Conservation (phyloP, 164 flowering plant genomes). For the Annona squamosa region DNA sequence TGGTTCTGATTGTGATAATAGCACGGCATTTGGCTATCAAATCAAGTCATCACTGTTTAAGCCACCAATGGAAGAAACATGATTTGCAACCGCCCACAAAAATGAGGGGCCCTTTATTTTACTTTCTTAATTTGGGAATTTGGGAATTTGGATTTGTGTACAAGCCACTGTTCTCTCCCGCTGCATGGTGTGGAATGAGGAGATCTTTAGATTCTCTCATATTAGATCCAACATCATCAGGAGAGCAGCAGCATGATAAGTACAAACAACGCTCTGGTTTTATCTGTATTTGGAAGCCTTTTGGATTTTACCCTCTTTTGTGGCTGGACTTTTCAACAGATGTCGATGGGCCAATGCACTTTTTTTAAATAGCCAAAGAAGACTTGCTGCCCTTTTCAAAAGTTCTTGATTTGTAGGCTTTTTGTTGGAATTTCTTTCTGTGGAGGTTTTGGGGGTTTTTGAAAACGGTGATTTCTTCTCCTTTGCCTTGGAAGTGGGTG, state of each 20-base stretch:
- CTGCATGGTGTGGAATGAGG: not conserved
- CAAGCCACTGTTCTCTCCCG: not conserved
- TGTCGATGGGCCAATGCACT: not conserved
- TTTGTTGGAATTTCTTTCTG: not conserved
- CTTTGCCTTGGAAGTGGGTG: not conserved
- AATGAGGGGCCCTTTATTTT: not conserved
- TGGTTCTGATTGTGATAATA: not conserved
- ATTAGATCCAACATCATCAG: conserved; percentile 7
- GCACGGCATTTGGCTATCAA: not conserved
- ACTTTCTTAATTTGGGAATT: not conserved
- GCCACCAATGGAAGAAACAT: not conserved
- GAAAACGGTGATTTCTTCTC: not conserved
- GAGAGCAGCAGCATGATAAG: not conserved
- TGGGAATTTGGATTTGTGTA: not conserved
- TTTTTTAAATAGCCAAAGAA: not conserved
- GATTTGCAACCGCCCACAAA: not conserved
- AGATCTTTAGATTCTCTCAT: conserved; percentile 10
- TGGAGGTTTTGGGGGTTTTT: not conserved
- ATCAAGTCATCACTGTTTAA: not conserved
- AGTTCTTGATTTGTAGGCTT: not conserved
- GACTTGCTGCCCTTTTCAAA: not conserved
- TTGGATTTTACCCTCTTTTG: not conserved
- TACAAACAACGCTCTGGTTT: conserved; percentile 9
- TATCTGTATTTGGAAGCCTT: not conserved
- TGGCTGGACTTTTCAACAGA: not conserved